Evolutionary conservation across 169 alveolate genomes (phyloP).

Genomic region (Eimeria necatrix): DNA sequence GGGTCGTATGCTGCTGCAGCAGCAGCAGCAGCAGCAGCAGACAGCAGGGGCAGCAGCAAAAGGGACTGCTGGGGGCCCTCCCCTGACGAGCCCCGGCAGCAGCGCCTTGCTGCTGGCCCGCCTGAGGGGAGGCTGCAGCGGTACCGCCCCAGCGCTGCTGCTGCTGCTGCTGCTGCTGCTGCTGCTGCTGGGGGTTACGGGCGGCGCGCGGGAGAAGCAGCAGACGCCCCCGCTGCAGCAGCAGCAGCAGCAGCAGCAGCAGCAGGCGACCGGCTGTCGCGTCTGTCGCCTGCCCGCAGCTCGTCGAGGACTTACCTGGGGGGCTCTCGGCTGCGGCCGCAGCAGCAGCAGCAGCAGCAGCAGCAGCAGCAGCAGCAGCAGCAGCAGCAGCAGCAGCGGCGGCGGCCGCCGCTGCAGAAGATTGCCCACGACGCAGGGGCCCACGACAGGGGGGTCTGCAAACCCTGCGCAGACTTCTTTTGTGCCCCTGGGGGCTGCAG

Average conservation of each 20-base stretch:
- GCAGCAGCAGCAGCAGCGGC: background rate
- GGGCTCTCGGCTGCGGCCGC: no score
- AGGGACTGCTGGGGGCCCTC: no score
- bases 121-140: background rate
- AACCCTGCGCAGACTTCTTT: background rate
- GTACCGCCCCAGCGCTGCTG: background rate
- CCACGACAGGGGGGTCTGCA: background rate
- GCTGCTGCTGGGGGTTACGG: no score
- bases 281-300: background rate
- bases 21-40: no score
- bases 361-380: conserved; percentile 36
- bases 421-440: background rate
- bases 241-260: background rate
- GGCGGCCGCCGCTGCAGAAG: background rate
- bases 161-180: no score
- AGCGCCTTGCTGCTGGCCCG: background rate
- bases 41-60: no score
- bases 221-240: no score
- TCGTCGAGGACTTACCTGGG: no score
- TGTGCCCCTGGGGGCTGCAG: background rate
- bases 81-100: background rate
- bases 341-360: conserved; percentile 14
- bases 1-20: no score
- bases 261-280: no score
- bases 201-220: no score